Base-by-base conservation (phyloP, 192 early-diverging fungal genomes). In the Coemansia sp. region DNA sequence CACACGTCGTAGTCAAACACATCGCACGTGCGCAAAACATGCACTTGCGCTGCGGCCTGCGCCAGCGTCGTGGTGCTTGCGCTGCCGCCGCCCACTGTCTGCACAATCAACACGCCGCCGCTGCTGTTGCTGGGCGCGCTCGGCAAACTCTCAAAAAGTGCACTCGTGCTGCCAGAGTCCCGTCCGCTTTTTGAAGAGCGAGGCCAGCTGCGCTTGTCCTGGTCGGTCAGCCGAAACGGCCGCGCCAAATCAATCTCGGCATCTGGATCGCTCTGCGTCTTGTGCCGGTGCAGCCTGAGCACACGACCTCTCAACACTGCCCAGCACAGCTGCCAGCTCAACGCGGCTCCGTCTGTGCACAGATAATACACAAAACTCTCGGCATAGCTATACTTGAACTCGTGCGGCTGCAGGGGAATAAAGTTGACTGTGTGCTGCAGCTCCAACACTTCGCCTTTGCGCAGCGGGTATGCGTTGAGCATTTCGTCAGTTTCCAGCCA, bases 401-500 rank as follows among this genome's bases (percentile, higher is more conserved):
- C 74, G 37, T 81, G 71, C 23, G 78, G 78, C 64, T 71, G 72
- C 50, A 84, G 69, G 24, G 68, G 75, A 32, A 84, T 64, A 69
- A 84, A 84, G 56, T 81, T 69, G 12, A 72, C 59, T 23, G 68
- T 59, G 49, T 83, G 73, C 68, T 83, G 82, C 16, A 83, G 71
- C 66, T 83, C 82, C 9, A 83, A 58, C 22, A 83, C 78, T 47
- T 83, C 82, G 51, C 62, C 57, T 54, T 76, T 71, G 62, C 68
- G 68, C 59, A 83, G 64, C 18, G 74, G 71, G 20, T 83, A 83
- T 4, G 71, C 69, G 58, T 59, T 81, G 35, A 83, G 69, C 71
- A 75, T 81, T 52, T 79, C 78, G 47, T 77, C 70, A 8, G 77
- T 52, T 22, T 81, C 82, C 32, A 83, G 66, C 82, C 82, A 83